Conservation (phyloP, 495 filamentous ascomycete genomes). For the Amorphotheca resinae region DNA sequence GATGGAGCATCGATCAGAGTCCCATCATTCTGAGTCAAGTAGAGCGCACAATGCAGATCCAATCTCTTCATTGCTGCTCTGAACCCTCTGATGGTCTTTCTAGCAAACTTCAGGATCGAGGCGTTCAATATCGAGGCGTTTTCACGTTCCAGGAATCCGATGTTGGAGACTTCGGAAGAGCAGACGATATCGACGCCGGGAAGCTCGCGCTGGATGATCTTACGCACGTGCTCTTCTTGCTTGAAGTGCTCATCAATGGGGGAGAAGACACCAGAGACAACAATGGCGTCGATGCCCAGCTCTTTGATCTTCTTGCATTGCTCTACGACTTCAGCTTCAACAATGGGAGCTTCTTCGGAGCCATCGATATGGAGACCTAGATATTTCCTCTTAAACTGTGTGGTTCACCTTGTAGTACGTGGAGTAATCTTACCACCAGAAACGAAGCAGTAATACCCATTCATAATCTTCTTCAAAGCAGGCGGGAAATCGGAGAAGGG, state of each 20-base stretch:
- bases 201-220: conserved; percentile 31
- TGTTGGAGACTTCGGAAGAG: conserved; percentile 34
- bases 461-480: conserved; percentile 33
- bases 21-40: conserved; percentile 45
- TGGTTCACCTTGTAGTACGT: no score
- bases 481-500: conserved; percentile 38
- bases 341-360: conserved; percentile 31
- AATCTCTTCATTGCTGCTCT: conserved; percentile 31
- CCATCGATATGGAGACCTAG: conserved; percentile 34
- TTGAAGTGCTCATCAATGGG: conserved; percentile 38
- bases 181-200: conserved; percentile 36
- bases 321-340: conserved; percentile 30
- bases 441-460: conserved; percentile 33
- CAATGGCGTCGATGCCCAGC: conserved; percentile 36
- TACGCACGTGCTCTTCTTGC: conserved; percentile 36
- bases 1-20: conserved; percentile 35
- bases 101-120: conserved; percentile 36
- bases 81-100: conserved; percentile 36
- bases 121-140: conserved; percentile 46
- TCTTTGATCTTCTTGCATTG: conserved; percentile 30
- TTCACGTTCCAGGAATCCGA: conserved; percentile 43
- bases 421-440: conserved; percentile 25
- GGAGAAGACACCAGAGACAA: conserved; percentile 44
- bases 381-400: no score
- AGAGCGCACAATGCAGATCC: conserved; percentile 36